Evolutionary conservation across 2,329 filamentous ascomycete species (phyloP).

Genomic region (Fusarium burgessii): DNA sequence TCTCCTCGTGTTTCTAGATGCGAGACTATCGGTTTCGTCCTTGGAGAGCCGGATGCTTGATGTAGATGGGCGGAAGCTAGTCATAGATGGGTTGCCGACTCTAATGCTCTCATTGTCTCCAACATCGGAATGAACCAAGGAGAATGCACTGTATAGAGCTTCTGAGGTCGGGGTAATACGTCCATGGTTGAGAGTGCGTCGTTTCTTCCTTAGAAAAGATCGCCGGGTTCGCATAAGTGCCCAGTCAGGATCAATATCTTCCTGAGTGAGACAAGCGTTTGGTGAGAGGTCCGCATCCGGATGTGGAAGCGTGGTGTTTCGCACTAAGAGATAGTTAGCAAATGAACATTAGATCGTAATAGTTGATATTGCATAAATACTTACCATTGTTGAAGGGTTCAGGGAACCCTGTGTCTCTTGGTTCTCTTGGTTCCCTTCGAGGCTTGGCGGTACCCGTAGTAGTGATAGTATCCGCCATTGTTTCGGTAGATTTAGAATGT

Average conservation of each 20-base stretch:
- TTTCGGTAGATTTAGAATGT: slow-evolving; percentile 40
- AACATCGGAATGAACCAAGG: slow-evolving; percentile 47
- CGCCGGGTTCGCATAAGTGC: slow-evolving; percentile 59
- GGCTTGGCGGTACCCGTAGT: slow-evolving; percentile 40
- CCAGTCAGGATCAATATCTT: slow-evolving; percentile 61
- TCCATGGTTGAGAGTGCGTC: slow-evolving; percentile 59
- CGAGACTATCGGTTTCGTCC: slow-evolving; percentile 56
- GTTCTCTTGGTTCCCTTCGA: slow-evolving; percentile 46
- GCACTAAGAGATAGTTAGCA: slow-evolving; percentile 49
- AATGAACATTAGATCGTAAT: not conserved
- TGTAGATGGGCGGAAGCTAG: slow-evolving; percentile 50
- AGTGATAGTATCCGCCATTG: slow-evolving; percentile 47
- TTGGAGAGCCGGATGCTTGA: slow-evolving; percentile 51
- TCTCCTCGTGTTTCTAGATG: slow-evolving; percentile 41
- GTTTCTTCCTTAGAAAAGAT: slow-evolving; percentile 61
- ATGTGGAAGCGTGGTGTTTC: slow-evolving; percentile 72
- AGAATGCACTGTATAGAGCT: slow-evolving; percentile 50
- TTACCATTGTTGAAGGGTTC: slow-evolving; percentile 62
- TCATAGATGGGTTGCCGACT: slow-evolving; percentile 43
- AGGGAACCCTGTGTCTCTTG: slow-evolving; percentile 64
- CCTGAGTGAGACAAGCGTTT: slow-evolving; percentile 67
- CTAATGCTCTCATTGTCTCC: slow-evolving; percentile 41
- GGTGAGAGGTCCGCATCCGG: slow-evolving; percentile 70
- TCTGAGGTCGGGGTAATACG: slow-evolving; percentile 55
- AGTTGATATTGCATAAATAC: slow-evolving; percentile 34